Percentiles rank a stretch among this genome's conserved stretches.
Conservation (phyloP, 2,329 filamentous ascomycete species). For the Alternaria sp. region DNA sequence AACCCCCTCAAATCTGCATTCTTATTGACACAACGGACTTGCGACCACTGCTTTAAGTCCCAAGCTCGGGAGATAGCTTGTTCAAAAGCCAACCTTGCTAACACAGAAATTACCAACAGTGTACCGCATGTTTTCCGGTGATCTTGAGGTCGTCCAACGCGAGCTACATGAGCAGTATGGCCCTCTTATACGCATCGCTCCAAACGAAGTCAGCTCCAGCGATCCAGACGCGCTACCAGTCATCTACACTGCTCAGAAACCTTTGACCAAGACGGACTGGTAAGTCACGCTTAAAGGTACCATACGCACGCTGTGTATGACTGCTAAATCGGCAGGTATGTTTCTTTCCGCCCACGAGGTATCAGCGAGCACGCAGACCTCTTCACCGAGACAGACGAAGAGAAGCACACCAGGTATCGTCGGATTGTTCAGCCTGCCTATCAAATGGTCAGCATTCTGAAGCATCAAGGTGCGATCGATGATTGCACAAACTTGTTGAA, state of each 20-base stretch:
- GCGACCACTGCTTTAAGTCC: neutral
- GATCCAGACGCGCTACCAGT: conserved; percentile 16
- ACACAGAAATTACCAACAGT: neutral
- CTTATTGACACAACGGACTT: neutral
- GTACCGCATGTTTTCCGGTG: conserved; percentile 7
- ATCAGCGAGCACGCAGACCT: conserved; percentile 28
- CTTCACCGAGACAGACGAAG: conserved; percentile 28
- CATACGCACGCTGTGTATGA: neutral
- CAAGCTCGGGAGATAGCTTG: neutral
- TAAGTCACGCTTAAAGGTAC: neutral
- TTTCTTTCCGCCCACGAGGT: conserved; percentile 8
- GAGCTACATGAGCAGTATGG: conserved; percentile 13
- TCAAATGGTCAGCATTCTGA: conserved; percentile 51
- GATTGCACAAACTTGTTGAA: conserved; percentile 31
- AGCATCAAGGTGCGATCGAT: conserved; percentile 34
- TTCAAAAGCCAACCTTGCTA: neutral
- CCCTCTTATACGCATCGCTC: conserved; percentile 22
- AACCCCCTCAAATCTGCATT: neutral
- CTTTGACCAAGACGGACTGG: conserved; percentile 16
- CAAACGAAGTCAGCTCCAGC: conserved; percentile 24
- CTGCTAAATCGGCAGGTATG: conserved; percentile 13
- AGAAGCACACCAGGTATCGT: conserved; percentile 22
- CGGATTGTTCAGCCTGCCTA: conserved; percentile 40
- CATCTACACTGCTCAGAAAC: conserved; percentile 21
- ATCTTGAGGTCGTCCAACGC: conserved; percentile 13